Conservation (phyloP, 2,329 filamentous ascomycete species). For the Cordyceps javanica region DNA sequence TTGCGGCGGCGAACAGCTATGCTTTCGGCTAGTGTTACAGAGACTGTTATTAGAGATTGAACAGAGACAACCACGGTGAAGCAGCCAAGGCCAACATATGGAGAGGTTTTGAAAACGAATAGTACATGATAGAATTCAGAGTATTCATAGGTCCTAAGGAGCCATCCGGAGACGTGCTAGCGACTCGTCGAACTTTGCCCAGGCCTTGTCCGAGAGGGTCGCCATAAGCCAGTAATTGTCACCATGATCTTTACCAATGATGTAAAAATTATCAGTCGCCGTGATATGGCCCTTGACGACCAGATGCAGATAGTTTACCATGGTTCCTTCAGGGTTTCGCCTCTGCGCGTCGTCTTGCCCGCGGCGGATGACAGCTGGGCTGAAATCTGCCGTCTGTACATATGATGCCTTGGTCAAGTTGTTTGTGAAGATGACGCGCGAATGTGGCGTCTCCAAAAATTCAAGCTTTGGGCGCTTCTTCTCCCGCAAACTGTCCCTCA, state of each 20-base stretch:
- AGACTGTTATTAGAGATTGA: too few species aligned
- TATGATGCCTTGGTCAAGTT: slow-evolving; percentile 2
- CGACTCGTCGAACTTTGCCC: not conserved
- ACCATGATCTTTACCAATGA: not conserved
- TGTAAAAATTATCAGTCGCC: not conserved
- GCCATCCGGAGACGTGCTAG: not conserved
- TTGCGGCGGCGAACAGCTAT: not conserved
- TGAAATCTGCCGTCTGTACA: slow-evolving; percentile 1
- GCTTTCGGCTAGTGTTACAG: too few species aligned
- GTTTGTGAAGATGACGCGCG: not conserved
- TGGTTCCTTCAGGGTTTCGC: not conserved
- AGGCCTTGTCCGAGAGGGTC: slow-evolving; percentile 1
- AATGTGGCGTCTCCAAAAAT: not conserved
- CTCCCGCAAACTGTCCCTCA: not conserved
- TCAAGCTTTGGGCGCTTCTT: not conserved
- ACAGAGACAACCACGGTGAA: not conserved
- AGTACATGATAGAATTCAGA: not conserved
- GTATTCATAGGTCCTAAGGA: not conserved
- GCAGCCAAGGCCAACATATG: too few species aligned
- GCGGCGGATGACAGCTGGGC: not conserved
- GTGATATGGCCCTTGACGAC: not conserved
- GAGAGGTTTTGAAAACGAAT: too few species aligned
- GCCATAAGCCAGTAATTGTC: slow-evolving; percentile 9
- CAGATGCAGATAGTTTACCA: slow-evolving; percentile 5
- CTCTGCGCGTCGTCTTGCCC: not conserved